These are phyloP conservation scores for Sarocladium kiliense DNA, from an alignment of 2,329 filamentous ascomycete genomes.

Conservation along the genomic window DNA sequence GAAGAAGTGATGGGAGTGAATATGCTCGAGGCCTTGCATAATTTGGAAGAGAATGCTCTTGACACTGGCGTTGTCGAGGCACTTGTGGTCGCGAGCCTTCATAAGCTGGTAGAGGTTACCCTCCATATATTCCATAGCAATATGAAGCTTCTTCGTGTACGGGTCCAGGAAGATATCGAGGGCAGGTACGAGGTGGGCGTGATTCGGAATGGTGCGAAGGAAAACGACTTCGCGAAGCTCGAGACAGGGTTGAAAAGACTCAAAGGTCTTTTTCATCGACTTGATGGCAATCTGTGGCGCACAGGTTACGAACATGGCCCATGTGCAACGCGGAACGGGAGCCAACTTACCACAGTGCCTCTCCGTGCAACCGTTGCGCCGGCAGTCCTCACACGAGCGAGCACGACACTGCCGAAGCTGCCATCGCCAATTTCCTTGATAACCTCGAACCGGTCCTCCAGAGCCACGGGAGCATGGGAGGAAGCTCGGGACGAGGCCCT, in stretches of 20 bases:
- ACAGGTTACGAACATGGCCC: conserved; percentile 13
- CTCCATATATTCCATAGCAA: conserved; percentile 99
- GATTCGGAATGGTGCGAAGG: conserved; percentile 78
- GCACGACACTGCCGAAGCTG: conserved; percentile 92
- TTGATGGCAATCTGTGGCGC: conserved; percentile 89
- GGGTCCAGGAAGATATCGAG: conserved; percentile 98
- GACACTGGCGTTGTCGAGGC: conserved; percentile 80
- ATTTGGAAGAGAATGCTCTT: conserved; percentile 99
- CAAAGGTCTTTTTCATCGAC: conserved; percentile 99
- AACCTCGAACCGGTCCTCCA: conserved; percentile 95
- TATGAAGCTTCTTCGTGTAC: conserved; percentile 92
- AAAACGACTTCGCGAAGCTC: conserved; percentile 98
- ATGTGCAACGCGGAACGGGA: conserved; percentile 10
- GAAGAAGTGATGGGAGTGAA: conserved; percentile 95
- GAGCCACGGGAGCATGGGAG: conserved; percentile 53
- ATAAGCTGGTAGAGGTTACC: conserved; percentile 98
- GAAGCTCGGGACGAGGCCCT: conserved; percentile 59
- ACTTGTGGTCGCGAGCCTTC: conserved; percentile 97
- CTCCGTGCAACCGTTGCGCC: conserved; percentile 83
- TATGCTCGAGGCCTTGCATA: conserved; percentile 91
- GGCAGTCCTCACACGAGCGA: conserved; percentile 86
- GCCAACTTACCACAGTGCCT: conserved; percentile 76
- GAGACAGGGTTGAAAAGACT: conserved; percentile 82
- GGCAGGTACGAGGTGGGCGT: conserved; percentile 91
- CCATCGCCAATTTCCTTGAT: conserved; percentile 98